Conservation (phyloP, 1,139 yeast species). For the Taphrina communis region DNA sequence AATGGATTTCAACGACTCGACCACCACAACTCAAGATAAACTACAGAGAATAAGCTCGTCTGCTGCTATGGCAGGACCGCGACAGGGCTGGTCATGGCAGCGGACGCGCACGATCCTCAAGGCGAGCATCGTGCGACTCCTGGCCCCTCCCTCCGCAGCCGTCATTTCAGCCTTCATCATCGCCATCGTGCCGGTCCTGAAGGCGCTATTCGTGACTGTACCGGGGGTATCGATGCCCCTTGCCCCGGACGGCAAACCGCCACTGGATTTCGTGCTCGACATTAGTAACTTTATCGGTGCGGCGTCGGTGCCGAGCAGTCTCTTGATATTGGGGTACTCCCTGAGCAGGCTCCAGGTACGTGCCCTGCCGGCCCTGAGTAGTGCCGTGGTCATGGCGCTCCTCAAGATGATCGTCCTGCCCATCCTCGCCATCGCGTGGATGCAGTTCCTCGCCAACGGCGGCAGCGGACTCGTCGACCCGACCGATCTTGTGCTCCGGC, state of each 20-base stretch:
- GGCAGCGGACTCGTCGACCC: conserved; percentile 18
- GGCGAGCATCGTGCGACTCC: conserved; percentile 60
- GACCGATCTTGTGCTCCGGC: conserved; percentile 62
- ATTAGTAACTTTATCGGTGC: conserved; percentile 77
- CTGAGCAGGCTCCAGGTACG: conserved; percentile 71
- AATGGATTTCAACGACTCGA: neutral
- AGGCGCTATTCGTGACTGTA: conserved; percentile 70
- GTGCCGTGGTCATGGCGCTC: conserved; percentile 57
- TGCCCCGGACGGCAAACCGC: conserved; percentile 87
- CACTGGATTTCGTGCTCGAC: conserved; percentile 82
- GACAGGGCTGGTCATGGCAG: neutral
- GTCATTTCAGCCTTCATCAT: conserved; percentile 66
- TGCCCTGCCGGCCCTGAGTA: conserved; percentile 70
- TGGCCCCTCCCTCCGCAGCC: conserved; percentile 72
- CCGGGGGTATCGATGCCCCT: conserved; percentile 55
- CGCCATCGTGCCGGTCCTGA: conserved; percentile 85
- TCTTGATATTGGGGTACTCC: conserved; percentile 82
- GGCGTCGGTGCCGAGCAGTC: conserved; percentile 88
- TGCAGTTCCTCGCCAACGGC: conserved; percentile 55
- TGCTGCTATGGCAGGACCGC: neutral
- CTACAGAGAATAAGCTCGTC: no score
- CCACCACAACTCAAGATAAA: neutral
- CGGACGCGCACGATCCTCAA: conserved; percentile 32
- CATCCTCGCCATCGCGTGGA: conserved; percentile 66
- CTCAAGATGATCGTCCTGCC: conserved; percentile 64